Evolutionary conservation across 116 monocot species (phyloP), one percentile per base, ranked within the genome.

Genomic region (Phalaenopsis hybrid): DNA sequence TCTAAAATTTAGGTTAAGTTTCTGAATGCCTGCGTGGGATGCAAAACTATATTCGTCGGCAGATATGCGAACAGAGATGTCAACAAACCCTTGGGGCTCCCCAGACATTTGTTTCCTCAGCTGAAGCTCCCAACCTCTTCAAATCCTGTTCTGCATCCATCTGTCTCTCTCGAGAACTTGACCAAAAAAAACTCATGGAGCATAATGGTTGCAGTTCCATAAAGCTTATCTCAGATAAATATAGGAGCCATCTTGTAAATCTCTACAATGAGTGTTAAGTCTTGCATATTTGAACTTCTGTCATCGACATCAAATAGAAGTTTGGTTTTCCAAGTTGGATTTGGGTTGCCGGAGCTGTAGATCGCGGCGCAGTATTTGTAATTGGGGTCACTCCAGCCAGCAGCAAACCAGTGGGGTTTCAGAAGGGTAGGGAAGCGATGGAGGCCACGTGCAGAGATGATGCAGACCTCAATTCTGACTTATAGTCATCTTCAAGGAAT

Each of bases 291-390:
- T 33, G 85, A 15, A 21, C 76, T 72, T 0, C 4, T 44, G 11
- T 80, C 82, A 34, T 92, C 88, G 6, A 90, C 31, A 4, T 75
- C 49, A 6, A 84, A 74, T 1, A 89, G 84, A 80, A 96, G 94
- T 61, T 92, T 92, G 57, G 92, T 90, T 63, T 81, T 89, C 94
- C 94, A 94, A 15, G 85, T 91, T 2, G 94, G 92, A 17, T 83
- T 84, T 9, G 84, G 75, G 74, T 75, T 86, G 23, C 90, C 91
- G 0, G 94, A 94, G 52, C 4, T 91, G 52, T 52, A 91, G 1
- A 96, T 84, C 77, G 86, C 94, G 6, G 94, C 86, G 89, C 94
- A 96, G 82, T 91, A 96, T 20, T 96, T 96, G 85, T 52, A 86
- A 79, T 88, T 86, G 12, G 85, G 83, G 76, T 94, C 89, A 2